phyloP scores from a whole-genome alignment of 805 yeast species.

The Wickerhamomyces rabaulensis region DNA sequence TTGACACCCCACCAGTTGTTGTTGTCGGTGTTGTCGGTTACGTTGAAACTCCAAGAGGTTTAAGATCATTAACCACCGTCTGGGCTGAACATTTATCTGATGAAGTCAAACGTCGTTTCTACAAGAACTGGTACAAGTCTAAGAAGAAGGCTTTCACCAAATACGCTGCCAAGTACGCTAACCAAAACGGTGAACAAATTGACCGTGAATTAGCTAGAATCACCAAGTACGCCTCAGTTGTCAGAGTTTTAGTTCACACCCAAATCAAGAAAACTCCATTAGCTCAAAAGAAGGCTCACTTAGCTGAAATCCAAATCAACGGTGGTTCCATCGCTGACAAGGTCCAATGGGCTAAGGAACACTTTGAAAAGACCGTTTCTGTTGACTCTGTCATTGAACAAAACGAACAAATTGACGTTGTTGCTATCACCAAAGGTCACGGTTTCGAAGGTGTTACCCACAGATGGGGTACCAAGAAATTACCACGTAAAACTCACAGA shows the following conservation, averaged over 20 bases:
- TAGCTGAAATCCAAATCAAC: constrained; percentile 99
- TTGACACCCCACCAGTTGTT: constrained; percentile 98
- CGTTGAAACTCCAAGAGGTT: constrained; percentile 99
- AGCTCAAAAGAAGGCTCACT: constrained; percentile 98
- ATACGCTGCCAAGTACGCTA: constrained; percentile 97
- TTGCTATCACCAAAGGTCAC: constrained; percentile 99
- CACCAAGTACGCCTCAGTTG: constrained; percentile 96
- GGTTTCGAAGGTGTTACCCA: constrained; percentile 99
- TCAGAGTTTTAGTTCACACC: constrained; percentile 99
- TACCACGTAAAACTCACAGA: constrained; percentile 99
- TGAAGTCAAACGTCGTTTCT: constrained; percentile 99
- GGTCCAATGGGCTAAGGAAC: constrained; percentile 98
- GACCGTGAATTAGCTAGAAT: constrained; percentile 98
- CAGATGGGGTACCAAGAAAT: constrained; percentile 99
- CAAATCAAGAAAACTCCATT: constrained; percentile 99
- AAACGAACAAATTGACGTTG: constrained; percentile 97
- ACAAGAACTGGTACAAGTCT: constrained; percentile 99
- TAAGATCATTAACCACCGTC: constrained; percentile 98
- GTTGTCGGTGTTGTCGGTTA: constrained; percentile 99
- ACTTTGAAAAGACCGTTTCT: constrained; percentile 97
- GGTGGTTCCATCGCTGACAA: constrained; percentile 98
- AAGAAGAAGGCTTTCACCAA: constrained; percentile 99
- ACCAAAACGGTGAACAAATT: constrained; percentile 78
- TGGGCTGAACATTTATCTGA: constrained; percentile 99
- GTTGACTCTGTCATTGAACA: constrained; percentile 97